Conservation (phyloP, 805 yeast genomes). For the Saturnispora dispora region DNA sequence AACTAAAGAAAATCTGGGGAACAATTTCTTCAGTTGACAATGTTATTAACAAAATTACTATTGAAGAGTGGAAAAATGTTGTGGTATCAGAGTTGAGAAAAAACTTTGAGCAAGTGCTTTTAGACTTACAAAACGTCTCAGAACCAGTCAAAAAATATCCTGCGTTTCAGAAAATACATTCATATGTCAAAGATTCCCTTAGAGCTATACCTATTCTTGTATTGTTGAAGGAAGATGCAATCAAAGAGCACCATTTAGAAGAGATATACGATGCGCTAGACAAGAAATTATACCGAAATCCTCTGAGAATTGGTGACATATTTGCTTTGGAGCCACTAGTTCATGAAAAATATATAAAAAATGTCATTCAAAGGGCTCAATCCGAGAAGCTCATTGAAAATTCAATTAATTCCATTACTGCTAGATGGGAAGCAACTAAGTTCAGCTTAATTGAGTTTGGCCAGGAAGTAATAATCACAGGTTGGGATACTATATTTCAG, state of each 20-base stretch:
- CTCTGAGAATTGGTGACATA: slow-evolving; percentile 47
- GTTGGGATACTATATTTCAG: slow-evolving; percentile 59
- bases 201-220: slow-evolving; percentile 31
- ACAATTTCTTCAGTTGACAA: slow-evolving; percentile 45
- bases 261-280: slow-evolving; percentile 30
- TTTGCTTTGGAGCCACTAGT: slow-evolving; percentile 44
- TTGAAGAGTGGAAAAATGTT: slow-evolving; percentile 40
- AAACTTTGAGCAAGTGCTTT: slow-evolving; percentile 42
- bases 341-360: slow-evolving; percentile 39
- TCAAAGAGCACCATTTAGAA: slow-evolving; percentile 64
- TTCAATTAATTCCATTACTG: slow-evolving; percentile 40
- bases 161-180: slow-evolving; percentile 55
- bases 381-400: slow-evolving; percentile 63
- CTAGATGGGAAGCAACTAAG: slow-evolving; percentile 44
- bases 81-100: slow-evolving; percentile 37
- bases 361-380: slow-evolving; percentile 52
- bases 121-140: slow-evolving; percentile 43
- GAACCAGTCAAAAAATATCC: slow-evolving; percentile 53
- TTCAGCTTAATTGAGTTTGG: slow-evolving; percentile 49
- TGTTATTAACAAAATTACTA: slow-evolving; percentile 34
- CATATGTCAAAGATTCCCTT: slow-evolving; percentile 32
- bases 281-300: slow-evolving; percentile 10
- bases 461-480: slow-evolving; percentile 47
- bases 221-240: slow-evolving; percentile 44
- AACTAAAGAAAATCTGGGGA: slow-evolving; percentile 55